Conservation (phyloP, 805 yeast genomes). For the Scheffersomyces amazonensis region DNA sequence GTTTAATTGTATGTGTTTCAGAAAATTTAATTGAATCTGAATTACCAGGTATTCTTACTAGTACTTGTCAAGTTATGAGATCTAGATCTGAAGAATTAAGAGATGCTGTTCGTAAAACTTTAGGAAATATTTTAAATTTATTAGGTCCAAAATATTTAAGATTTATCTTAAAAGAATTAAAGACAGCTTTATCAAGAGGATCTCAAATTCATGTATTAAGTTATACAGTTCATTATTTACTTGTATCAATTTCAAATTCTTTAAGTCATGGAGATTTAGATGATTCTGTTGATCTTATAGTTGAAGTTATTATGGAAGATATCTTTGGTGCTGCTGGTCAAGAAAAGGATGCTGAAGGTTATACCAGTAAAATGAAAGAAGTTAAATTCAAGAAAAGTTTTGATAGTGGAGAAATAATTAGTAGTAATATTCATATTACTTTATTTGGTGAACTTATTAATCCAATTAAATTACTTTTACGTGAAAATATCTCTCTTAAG, state of each 20-base stretch:
- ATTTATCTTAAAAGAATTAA: constrained; percentile 76
- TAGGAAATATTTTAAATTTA: constrained; percentile 59
- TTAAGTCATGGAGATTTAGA: constrained; percentile 74
- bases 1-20: constrained; percentile 61
- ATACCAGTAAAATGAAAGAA: constrained; percentile 81
- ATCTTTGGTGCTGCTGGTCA: constrained; percentile 87
- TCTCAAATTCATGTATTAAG: constrained; percentile 93
- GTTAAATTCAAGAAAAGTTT: constrained; percentile 85
- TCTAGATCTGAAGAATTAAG: constrained; percentile 84
- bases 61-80: constrained; percentile 84
- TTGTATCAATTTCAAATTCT: constrained; percentile 48
- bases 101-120: constrained; percentile 76
- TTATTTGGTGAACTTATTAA: constrained; percentile 55
- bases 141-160: constrained; percentile 74
- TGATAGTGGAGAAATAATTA: constrained; percentile 79
- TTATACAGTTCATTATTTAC: constrained; percentile 74
- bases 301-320: constrained; percentile 84
- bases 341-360: constrained; percentile 94
- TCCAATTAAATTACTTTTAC: constrained; percentile 64
- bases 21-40: constrained; percentile 52
- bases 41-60: constrained; percentile 80
- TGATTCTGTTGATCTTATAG: constrained; percentile 55
- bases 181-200: constrained; percentile 77
- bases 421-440: constrained; percentile 59
- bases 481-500: constrained; percentile 63